Evolutionary conservation across 768 basidiomycete species (phyloP).

Genomic region (Mycena indigotica): DNA sequence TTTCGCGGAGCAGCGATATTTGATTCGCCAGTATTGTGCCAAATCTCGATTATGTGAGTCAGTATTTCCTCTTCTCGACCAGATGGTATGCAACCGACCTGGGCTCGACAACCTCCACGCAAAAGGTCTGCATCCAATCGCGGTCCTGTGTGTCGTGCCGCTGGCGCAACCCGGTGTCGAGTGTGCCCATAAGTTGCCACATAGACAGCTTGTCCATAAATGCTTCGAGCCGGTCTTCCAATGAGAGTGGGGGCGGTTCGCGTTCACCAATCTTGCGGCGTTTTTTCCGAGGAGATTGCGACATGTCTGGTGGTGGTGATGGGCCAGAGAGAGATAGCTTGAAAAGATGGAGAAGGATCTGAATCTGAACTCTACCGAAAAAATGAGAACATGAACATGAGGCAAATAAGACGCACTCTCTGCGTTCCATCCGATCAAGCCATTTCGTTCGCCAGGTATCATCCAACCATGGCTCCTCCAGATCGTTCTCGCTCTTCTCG

Average conservation of each 20-base stretch:
- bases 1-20: slow-evolving; percentile 61
- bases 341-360: slow-evolving; percentile 70
- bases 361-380: slow-evolving; percentile 64
- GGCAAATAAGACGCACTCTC: slow-evolving; percentile 50
- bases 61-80: background rate
- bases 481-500: slow-evolving; percentile 50
- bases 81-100: slow-evolving; percentile 44
- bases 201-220: slow-evolving; percentile 80
- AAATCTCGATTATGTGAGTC: slow-evolving; percentile 52
- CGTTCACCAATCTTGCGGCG: slow-evolving; percentile 25
- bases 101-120: slow-evolving; percentile 64
- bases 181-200: slow-evolving; percentile 65
- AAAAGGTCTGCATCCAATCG: slow-evolving; percentile 80
- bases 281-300: slow-evolving; percentile 29
- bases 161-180: slow-evolving; percentile 28
- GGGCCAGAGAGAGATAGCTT: slow-evolving; percentile 63
- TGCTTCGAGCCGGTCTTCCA: slow-evolving; percentile 61
- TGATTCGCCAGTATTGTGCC: slow-evolving; percentile 50
- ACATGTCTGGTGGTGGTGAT: slow-evolving; percentile 32
- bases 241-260: slow-evolving; percentile 24
- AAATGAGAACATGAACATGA: slow-evolving; percentile 2
- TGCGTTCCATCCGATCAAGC: slow-evolving; percentile 67
- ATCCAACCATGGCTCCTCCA: slow-evolving; percentile 48
- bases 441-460: slow-evolving; percentile 57
- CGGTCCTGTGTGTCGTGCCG: slow-evolving; percentile 34